Evolutionary conservation across 2,329 filamentous ascomycete species (phyloP), one percentile per base, ranked within the genome.

Genomic region (Colletotrichum plurivorum): DNA sequence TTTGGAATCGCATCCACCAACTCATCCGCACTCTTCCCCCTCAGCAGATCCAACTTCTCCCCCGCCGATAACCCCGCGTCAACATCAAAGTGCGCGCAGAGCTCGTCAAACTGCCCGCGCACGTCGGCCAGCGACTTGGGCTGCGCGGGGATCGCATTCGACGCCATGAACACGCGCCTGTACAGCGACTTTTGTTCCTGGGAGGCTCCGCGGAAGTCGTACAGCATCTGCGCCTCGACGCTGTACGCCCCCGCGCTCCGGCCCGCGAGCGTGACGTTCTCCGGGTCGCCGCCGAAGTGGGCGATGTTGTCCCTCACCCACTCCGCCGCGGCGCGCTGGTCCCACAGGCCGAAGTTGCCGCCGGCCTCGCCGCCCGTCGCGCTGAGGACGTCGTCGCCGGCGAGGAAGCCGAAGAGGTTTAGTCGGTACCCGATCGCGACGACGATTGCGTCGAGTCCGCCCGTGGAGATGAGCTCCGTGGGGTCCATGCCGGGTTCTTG

Each of bases 281-380:
- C 52, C 3, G 79, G 73, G 63, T 84, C 80, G 39, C 86, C 85
- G 52, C 84, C 84, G 71, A 88, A 88, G 2, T 71, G 73, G 10
- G 73, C 76, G 52, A 86, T 82, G 71, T 87, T 87, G 43, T 82
- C 76, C 5, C 78, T 78, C 0, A 86, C 72, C 85, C 85, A 88
- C 73, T 87, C 83, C 0, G 87, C 76, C 0, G 84, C 85, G 1
- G 78, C 71, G 1, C 85, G 82, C 72, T 88, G 86, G 73, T 89
- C 86, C 5, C 80, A 79, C 1, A 87, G 73, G 1, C 84, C 84
- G 81, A 83, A 4, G 78, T 80, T 75, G 73, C 72, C 15, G 51
- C 63, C 20, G 49, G 73, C 52, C 16, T 62, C 22, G 36, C 51
- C 39, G 27, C 22, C 18, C 59, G 74, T 76, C 8, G 78, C 76